A percentile compares a stretch with the other conserved stretches of the same genome.
phyloP scores from a whole-genome alignment of 495 filamentous ascomycete genomes.

The Aspergillus egyptiacus region DNA sequence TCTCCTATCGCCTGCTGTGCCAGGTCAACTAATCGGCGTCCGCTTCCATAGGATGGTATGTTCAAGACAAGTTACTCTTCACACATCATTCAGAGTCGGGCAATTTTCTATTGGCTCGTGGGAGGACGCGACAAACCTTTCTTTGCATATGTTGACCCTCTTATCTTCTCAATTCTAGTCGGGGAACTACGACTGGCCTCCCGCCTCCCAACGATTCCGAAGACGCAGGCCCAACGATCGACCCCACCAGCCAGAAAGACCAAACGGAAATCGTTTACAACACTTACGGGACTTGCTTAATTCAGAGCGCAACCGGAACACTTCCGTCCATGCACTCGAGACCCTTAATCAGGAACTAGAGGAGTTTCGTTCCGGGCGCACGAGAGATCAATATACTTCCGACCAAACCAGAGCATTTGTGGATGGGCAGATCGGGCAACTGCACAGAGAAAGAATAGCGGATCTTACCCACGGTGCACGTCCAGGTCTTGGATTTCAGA shows the following conservation, averaged over 20 bases:
- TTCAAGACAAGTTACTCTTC: constrained; percentile 1
- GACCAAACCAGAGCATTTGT: constrained; percentile 25
- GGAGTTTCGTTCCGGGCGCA: constrained; percentile 22
- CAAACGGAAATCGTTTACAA: constrained; percentile 23
- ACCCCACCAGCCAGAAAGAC: constrained; percentile 13
- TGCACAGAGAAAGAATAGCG: constrained; percentile 14
- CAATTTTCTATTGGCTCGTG: neutral
- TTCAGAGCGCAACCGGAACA: constrained; percentile 34
- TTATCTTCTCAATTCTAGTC: constrained; percentile 38
- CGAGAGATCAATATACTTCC: constrained; percentile 19
- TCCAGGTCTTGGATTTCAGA: constrained; percentile 7
- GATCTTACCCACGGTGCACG: constrained; percentile 12
- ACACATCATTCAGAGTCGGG: neutral
- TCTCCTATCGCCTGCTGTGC: neutral
- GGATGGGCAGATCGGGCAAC: constrained; percentile 25
- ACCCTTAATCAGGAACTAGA: constrained; percentile 36
- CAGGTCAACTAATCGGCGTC: neutral
- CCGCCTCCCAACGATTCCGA: constrained; percentile 41
- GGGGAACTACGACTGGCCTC: constrained; percentile 52
- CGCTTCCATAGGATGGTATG: constrained; percentile 19
- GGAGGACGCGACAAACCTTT: neutral
- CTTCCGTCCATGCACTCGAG: constrained; percentile 34
- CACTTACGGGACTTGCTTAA: constrained; percentile 39
- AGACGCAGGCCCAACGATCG: constrained; percentile 17
- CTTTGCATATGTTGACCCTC: constrained; percentile 16